Evolutionary conservation across 2,329 filamentous ascomycete genomes (phyloP), one percentile per base, ranked within the genome.

Genomic region (Fusarium sp.): DNA sequence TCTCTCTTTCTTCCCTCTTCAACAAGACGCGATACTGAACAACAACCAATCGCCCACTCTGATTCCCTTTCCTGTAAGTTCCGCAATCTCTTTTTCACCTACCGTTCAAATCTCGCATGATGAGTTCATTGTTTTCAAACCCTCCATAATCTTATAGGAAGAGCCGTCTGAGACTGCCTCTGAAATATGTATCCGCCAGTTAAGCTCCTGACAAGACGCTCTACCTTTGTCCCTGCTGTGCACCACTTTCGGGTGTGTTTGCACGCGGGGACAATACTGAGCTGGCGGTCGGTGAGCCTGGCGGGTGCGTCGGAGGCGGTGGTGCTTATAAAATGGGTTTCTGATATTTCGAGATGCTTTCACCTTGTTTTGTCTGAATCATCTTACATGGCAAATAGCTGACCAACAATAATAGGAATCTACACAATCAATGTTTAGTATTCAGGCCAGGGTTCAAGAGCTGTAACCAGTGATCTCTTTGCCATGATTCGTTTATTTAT

Each of bases 241-340:
- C 69, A 54, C 67, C 71, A 55, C 70, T 59, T 58, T 59, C 68
- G 67, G 72, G 77, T 79, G 77, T 78, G 80, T 75, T 63, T 78
- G 80, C 76, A 76, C 81, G 78, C 74, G 66, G 72, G 59, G 59
- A 60, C 45, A 50, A 59, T 64, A 59, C 28, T 61, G 74, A 61
- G 67, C 60, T 60, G 74, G 65, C 59, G 54, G 68, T 66, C 50
- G 60, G 68, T 68, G 68, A 71, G 66, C 72, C 71, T 76, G 76
- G 66, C 73, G 75, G 72, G 71, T 70, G 72, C 62, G 79, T 77
- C 75, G 79, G 74, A 76, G 77, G 80, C 72, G 72, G 81, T 83
- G 73, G 79, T 83, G 81, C 81, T 83, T 83, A 80, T 81, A 83
- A 78, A 73, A 68, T 76, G 80, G 81, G 81, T 82, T 82, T 82